Base-by-base conservation (phyloP, 257 asterid genomes). In the Asclepias syriaca region DNA sequence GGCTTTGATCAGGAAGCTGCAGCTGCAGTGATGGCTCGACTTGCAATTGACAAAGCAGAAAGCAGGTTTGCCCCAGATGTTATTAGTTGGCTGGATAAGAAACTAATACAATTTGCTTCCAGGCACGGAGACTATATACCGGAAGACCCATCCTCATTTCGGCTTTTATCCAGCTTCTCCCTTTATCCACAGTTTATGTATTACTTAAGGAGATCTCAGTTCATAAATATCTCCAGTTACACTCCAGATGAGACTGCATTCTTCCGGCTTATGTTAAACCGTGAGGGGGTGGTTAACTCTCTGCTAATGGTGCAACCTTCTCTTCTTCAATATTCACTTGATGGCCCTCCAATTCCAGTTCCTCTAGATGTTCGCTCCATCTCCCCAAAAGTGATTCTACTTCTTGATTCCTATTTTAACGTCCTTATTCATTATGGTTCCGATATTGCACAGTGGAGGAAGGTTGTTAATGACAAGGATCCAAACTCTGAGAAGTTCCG, bases 1-100 rank as follows among this genome's bases (percentile, higher is more conserved):
- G 99, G 97, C 24, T 94, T 94, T 72, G 99, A 94, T 74, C 99
- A 94, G 74, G 99, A 94, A 82, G 87, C 95, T 58, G 99, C 99
- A 8, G 99, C 99, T 66, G 74, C 99, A 14, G 91, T 91, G 66
- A 88, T 91, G 91, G 96, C 98, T 39, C 80, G 93, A 71, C 89
- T 94, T n/a, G 89, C 98, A 48, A 79, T 86, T 68, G 80, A 91
- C 75, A 85, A 77, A 75, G 77, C 85, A 0, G 85, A 85, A 77
- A 83, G 72, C 53, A 78, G 3, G 58, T 82, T 77, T 5, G 50
- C 90, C 37, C 80, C 68, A 15, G 98, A 91, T 66, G 92, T 94
- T n/a, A 82, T 85, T 72, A 82, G 86, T 68, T 94, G 99, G 99
- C 77, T 94, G 29, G 99, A 94, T 70, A 84, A 87, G 77, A 76